A percentile compares a stretch with the other conserved stretches of the same genome.
Evolutionary conservation across 305 asterid genomes (phyloP).

Genomic region (Fraxinus dipetala): DNA sequence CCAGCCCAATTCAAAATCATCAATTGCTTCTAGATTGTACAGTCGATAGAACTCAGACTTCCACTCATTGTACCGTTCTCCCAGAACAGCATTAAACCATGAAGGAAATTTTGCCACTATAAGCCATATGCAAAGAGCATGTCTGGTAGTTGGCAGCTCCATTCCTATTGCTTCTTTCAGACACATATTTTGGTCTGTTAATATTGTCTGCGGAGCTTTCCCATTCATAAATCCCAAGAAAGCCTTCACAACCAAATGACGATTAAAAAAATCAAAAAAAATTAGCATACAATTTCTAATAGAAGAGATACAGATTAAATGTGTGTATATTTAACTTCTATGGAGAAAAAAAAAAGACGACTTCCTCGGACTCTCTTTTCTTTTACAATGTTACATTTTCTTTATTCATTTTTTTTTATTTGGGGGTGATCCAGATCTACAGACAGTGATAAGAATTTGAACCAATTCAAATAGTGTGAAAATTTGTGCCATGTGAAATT

Average conservation of each 20-base stretch:
- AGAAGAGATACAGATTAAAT: neutral
- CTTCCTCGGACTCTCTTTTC: neutral
- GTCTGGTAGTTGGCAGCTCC: conserved; percentile 85
- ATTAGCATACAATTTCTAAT: conserved; percentile 18
- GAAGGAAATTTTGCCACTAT: conserved; percentile 85
- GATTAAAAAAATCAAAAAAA: neutral
- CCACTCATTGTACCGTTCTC: conserved; percentile 92
- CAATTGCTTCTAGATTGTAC: conserved; percentile 69
- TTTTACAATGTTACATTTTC: neutral
- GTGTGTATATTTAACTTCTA: neutral
- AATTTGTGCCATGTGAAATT: neutral
- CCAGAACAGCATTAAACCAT: conserved; percentile 91
- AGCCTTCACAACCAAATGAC: conserved; percentile 43
- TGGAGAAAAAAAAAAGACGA: neutral
- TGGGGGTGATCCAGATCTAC: neutral
- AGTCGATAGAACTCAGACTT: conserved; percentile 81
- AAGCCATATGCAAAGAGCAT: conserved; percentile 96
- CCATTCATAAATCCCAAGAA: conserved; percentile 87
- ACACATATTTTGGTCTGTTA: conserved; percentile 89
- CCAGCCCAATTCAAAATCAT: conserved; percentile 93
- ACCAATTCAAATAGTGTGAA: neutral
- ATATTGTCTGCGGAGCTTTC: conserved; percentile 84
- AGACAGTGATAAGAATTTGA: neutral
- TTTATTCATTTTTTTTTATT: neutral
- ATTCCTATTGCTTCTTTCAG: conserved; percentile 83